Percentiles rank a stretch among this genome's conserved stretches.
Conservation (phyloP, 2,329 filamentous ascomycete genomes). For the Aphanocladium album region DNA sequence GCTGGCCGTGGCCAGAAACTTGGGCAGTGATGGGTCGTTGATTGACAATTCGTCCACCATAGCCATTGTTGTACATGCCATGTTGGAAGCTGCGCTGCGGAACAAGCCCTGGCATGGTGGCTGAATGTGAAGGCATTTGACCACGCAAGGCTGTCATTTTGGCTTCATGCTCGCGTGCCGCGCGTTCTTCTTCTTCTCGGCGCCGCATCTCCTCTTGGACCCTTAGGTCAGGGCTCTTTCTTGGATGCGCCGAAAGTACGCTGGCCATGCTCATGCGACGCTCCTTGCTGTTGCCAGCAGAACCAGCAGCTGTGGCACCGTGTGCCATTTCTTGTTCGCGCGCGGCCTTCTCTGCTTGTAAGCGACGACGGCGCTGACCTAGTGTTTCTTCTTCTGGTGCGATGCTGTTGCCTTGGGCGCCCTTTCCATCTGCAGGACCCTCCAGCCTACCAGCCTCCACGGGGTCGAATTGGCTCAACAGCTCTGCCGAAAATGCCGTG, state of each 20-base stretch:
- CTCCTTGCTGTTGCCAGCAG: constrained; percentile 19
- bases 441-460: constrained; percentile 37
- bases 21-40: constrained; percentile 18
- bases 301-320: constrained; percentile 20
- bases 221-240: constrained; percentile 35
- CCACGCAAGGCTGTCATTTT: constrained; percentile 44
- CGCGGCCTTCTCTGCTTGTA: constrained; percentile 66
- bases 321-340: constrained; percentile 50
- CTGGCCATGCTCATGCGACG: constrained; percentile 53
- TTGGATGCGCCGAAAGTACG: constrained; percentile 44
- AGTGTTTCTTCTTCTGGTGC: constrained; percentile 63
- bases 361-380: constrained; percentile 67
- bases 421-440: constrained; percentile 24
- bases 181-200: constrained; percentile 36
- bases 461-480: constrained; percentile 60
- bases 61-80: constrained; percentile 52
- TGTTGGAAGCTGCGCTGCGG: constrained; percentile 43
- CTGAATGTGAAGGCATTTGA: constrained; percentile 44
- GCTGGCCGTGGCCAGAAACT: constrained; percentile 21
- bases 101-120: constrained; percentile 24
- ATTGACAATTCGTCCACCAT: constrained; percentile 33
- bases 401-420: constrained; percentile 36
- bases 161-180: constrained; percentile 38
- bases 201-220: constrained; percentile 36
- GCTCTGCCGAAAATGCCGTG: constrained; percentile 61